Percentiles rank a stretch among this genome's conserved stretches.
Evolutionary conservation across 192 early-diverging fungal genomes (phyloP).

Genomic region (Coemansia sp.): DNA sequence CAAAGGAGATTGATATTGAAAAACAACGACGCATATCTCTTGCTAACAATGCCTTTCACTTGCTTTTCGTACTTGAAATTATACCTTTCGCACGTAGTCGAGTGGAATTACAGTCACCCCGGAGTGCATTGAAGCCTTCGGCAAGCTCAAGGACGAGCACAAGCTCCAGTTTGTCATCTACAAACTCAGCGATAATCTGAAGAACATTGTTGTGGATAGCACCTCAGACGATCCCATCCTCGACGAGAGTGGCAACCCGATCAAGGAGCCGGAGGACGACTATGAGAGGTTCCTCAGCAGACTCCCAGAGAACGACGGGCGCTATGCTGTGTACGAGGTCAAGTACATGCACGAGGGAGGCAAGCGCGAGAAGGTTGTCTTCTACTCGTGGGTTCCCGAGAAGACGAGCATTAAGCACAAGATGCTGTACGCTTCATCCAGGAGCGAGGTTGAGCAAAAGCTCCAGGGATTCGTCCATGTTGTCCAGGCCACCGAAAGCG

Average conservation of each 20-base stretch:
- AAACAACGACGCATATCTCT: neutral
- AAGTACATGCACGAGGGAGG: slow-evolving; percentile 64
- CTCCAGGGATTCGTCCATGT: slow-evolving; percentile 73
- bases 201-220: slow-evolving; percentile 64
- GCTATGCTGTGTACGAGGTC: slow-evolving; percentile 90
- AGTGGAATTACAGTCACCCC: slow-evolving; percentile 72
- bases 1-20: neutral
- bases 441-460: slow-evolving; percentile 71
- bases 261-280: slow-evolving; percentile 12
- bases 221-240: slow-evolving; percentile 56
- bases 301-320: slow-evolving; percentile 70
- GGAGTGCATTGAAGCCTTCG: slow-evolving; percentile 64
- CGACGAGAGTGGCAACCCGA: slow-evolving; percentile 61
- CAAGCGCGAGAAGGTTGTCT: slow-evolving; percentile 81
- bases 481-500: slow-evolving; percentile 82
- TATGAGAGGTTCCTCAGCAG: slow-evolving; percentile 71
- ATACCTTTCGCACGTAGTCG: slow-evolving; percentile 54
- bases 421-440: slow-evolving; percentile 90
- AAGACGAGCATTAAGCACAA: slow-evolving; percentile 71
- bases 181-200: slow-evolving; percentile 71
- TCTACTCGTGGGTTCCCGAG: slow-evolving; percentile 87
- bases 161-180: slow-evolving; percentile 72
- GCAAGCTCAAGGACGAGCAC: slow-evolving; percentile 65
- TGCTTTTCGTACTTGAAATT: neutral
- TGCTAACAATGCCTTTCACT: neutral